These are phyloP conservation scores for Populus hybrid DNA, from an alignment of 441 rosid species.

Conservation along the genomic window DNA sequence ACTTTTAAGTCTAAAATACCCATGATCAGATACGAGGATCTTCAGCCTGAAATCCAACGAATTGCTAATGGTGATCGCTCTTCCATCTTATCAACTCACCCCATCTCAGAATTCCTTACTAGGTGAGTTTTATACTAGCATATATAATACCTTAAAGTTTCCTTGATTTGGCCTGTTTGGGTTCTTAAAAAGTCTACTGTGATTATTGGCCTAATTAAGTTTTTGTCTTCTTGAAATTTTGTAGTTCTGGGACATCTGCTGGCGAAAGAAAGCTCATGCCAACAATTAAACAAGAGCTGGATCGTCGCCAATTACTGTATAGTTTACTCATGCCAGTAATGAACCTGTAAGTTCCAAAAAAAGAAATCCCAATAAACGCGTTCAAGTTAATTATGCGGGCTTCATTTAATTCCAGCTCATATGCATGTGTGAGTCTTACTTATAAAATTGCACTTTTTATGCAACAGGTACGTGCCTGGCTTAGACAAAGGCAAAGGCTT, in stretches of 20 bases:
- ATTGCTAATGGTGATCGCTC: constrained; percentile 93
- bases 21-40: constrained; percentile 4
- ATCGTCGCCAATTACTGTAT: constrained; percentile 84
- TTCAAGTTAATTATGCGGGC: not conserved
- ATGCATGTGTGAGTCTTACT: constrained; percentile 6
- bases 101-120: constrained; percentile 89
- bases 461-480: constrained; percentile 69
- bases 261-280: constrained; percentile 98
- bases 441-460: constrained; percentile 17
- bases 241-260: constrained; percentile 94
- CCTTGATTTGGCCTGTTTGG: not conserved
- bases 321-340: constrained; percentile 95
- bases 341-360: constrained; percentile 64
- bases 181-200: not conserved
- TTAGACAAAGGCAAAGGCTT: constrained; percentile 86
- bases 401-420: constrained; percentile 19
- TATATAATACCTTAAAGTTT: not conserved
- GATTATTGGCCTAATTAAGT: not conserved
- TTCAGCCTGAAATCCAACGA: constrained; percentile 36
- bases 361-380: not conserved
- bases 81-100: constrained; percentile 71
- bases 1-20: constrained; percentile 1
- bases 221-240: not conserved
- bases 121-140: constrained; percentile 36
- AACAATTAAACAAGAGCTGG: constrained; percentile 81